Evolutionary conservation across 2,329 filamentous ascomycete genomes (phyloP).

Genomic region (Botrytis fabae): DNA sequence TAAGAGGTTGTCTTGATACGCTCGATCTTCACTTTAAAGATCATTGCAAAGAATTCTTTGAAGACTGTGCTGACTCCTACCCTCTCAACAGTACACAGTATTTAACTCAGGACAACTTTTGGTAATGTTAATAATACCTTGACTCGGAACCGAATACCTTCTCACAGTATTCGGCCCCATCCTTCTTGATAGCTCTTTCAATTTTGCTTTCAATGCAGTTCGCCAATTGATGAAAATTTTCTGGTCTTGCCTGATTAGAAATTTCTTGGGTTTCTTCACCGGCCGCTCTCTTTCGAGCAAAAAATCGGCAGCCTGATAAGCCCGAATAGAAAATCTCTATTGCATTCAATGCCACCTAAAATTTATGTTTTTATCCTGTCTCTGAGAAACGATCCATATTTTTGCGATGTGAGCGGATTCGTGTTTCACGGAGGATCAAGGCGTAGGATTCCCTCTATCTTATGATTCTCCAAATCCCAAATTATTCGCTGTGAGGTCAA

Average conservation of each 20-base stretch:
- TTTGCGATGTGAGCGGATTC: neutral
- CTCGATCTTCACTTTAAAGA: neutral
- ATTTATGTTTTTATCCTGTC: fast-evolving
- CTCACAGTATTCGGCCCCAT: neutral
- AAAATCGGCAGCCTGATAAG: neutral
- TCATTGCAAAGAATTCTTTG: neutral
- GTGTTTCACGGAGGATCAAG: neutral
- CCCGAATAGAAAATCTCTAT: neutral
- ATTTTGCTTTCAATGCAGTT: neutral
- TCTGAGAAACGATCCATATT: fast-evolving
- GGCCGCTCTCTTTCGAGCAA: neutral
- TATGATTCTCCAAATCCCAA: neutral
- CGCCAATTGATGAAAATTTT: neutral
- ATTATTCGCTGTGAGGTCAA: neutral
- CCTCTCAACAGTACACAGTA: neutral
- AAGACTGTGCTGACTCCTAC: neutral
- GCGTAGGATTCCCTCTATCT: fast-evolving
- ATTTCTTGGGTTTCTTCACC: neutral
- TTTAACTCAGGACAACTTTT: neutral
- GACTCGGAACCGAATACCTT: neutral
- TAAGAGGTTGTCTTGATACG: neutral
- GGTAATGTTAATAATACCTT: neutral
- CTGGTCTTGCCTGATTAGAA: neutral
- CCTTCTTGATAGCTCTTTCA: neutral
- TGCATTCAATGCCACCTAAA: fast-evolving